Evolutionary conservation across 176 grass and related monocot species (phyloP).

Genomic region (Avena atlantica): DNA sequence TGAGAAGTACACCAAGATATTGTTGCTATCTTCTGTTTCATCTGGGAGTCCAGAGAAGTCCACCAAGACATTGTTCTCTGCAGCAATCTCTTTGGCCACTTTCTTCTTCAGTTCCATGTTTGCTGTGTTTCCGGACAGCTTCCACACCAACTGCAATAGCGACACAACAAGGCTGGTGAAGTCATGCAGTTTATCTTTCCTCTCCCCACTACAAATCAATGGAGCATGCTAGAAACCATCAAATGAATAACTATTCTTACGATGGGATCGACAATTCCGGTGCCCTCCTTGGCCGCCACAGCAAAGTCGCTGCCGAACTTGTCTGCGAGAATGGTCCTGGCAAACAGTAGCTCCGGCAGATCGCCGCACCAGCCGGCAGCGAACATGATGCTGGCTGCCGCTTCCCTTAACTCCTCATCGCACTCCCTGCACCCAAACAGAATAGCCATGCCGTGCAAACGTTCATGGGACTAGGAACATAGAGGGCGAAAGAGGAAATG

Average conservation of each 20-base stretch:
- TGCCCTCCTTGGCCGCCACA: slow-evolving; percentile 24
- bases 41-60: slow-evolving; percentile 34
- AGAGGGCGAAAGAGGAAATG: neutral
- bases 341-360: slow-evolving; percentile 47
- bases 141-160: slow-evolving; percentile 52
- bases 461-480: neutral
- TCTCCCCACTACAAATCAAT: neutral
- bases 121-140: slow-evolving; percentile 39
- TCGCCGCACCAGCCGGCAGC: slow-evolving; percentile 49
- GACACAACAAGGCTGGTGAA: slow-evolving; percentile 12
- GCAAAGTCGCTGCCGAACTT: slow-evolving; percentile 54
- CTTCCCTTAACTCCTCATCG: slow-evolving; percentile 37
- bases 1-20: slow-evolving; percentile 26
- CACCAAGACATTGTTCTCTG: slow-evolving; percentile 41
- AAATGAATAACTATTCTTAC: slow-evolving; percentile 9
- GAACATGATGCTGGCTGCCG: slow-evolving; percentile 46
- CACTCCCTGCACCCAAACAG: slow-evolving; percentile 44
- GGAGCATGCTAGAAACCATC: neutral
- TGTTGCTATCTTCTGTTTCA: neutral
- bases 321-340: slow-evolving; percentile 40
- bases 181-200: neutral
- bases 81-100: slow-evolving; percentile 42
- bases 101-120: slow-evolving; percentile 51
- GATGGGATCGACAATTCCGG: slow-evolving; percentile 32
- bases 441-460: neutral